A percentile compares a stretch with the other conserved stretches of the same genome.
Evolutionary conservation across 768 basidiomycete genomes (phyloP).

Genomic region (Amanita muscaria): DNA sequence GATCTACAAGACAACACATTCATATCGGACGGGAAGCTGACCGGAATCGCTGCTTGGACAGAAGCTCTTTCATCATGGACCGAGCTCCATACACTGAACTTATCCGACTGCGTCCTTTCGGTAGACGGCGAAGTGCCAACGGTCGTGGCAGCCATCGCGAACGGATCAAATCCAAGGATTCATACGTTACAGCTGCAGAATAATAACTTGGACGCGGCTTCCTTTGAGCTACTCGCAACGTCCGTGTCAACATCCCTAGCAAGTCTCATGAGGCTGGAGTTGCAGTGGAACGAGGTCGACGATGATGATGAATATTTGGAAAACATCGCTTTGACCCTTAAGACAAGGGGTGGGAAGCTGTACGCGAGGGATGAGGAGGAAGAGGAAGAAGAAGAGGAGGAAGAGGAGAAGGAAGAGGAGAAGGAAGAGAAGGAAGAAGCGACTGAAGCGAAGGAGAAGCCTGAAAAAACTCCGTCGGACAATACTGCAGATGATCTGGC

Average conservation of each 20-base stretch:
- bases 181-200: constrained; percentile 80
- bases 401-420: constrained; percentile 41
- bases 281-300: constrained; percentile 88
- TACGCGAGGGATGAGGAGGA: constrained; percentile 75
- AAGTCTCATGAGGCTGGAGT: constrained; percentile 59
- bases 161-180: constrained; percentile 68
- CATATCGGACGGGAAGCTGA: constrained; percentile 45
- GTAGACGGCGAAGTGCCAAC: constrained; percentile 70
- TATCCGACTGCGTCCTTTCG: constrained; percentile 88
- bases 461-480: constrained; percentile 14
- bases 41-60: constrained; percentile 51
- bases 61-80: constrained; percentile 64
- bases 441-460: constrained; percentile 20
- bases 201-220: constrained; percentile 72
- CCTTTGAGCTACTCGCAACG: constrained; percentile 59
- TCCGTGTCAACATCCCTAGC: constrained; percentile 54
- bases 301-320: constrained; percentile 62
- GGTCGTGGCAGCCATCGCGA: constrained; percentile 49
- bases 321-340: constrained; percentile 44
- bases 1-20: constrained; percentile 93
- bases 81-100: constrained; percentile 65
- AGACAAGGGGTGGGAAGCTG: constrained; percentile 58
- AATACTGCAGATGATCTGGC: constrained; percentile 49
- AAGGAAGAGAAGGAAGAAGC: constrained; percentile 27
- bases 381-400: constrained; percentile 60